phyloP scores from a whole-genome alignment of 352 stramenopile species.

The Globisporangium apiculatum region DNA sequence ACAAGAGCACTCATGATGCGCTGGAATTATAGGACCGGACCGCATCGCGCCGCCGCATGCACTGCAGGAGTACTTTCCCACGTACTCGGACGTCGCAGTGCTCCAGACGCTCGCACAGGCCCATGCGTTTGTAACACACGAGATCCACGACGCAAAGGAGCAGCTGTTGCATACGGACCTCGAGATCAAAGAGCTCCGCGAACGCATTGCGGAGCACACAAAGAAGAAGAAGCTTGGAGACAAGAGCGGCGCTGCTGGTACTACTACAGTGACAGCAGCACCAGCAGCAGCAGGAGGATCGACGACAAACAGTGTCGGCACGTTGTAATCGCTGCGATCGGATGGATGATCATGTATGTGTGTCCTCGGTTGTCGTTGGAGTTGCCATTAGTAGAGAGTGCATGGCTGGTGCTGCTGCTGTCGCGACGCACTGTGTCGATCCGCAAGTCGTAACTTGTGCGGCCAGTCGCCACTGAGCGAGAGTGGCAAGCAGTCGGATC shows the following conservation, averaged over 20 bases:
- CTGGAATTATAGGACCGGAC: constrained; percentile 32
- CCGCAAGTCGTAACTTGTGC: too few relatives aligned
- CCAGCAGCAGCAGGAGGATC: too few relatives aligned
- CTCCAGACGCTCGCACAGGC: constrained; percentile 80
- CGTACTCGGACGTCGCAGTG: constrained; percentile 87
- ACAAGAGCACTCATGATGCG: not conserved
- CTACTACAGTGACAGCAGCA: not conserved
- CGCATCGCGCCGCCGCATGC: constrained; percentile 51
- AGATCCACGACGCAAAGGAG: constrained; percentile 69
- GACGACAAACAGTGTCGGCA: too few relatives aligned
- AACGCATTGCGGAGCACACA: constrained; percentile 67
- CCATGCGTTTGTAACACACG: constrained; percentile 72
- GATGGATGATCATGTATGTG: too few relatives aligned
- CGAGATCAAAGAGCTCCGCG: constrained; percentile 68
- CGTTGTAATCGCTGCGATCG: too few relatives aligned
- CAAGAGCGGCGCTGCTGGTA: constrained; percentile 27
- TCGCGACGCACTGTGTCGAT: too few relatives aligned
- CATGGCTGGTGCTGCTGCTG: too few relatives aligned
- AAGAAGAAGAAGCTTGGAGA: constrained; percentile 70
- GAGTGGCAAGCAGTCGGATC: too few relatives aligned
- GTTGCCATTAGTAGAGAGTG: too few relatives aligned
- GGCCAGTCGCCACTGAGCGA: too few relatives aligned
- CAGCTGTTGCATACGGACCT: constrained; percentile 54
- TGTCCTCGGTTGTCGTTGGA: too few relatives aligned
- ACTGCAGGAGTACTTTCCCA: constrained; percentile 80